Evolutionary conservation across 139 green algal species (phyloP), one percentile per base, ranked within the genome.

Genomic region (Chlorella vulgaris): DNA sequence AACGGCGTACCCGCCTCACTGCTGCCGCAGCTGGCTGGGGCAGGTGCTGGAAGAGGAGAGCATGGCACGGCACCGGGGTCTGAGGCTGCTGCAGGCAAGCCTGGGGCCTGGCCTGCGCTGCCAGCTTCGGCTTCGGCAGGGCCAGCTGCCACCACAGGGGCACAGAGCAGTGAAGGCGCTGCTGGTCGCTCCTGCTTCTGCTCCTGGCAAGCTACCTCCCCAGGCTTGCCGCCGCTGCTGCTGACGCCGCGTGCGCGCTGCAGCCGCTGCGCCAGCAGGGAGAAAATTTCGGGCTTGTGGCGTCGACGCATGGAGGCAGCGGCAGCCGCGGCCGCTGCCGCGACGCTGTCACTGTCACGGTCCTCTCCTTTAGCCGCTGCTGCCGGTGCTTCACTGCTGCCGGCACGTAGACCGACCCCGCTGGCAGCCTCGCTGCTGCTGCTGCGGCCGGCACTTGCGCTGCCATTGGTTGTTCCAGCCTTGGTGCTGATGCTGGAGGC

Each of bases 211-310:
- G n/a, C n/a, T n/a, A n/a, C n/a, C n/a, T n/a, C n/a, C n/a, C n/a
- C n/a, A n/a, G n/a, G n/a, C n/a, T n/a, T n/a, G 8, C 26, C 38
- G 3, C 10, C 47, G 31, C 24, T 31, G 28, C 28, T n/a, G 36
- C 19, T 28, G 55, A n/a, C n/a, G n/a, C n/a, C n/a, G n/a, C n/a
- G n/a, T n/a, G n/a, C n/a, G n/a, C n/a, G n/a, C n/a, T n/a, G n/a
- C n/a, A 73, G 61, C 28, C 61, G 76, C 76, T 81, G 61, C 8
- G 61, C 61, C 40, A 81, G 42, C 61, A 81, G 76, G 36, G 62
- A 81, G 40, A 42, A 29, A n/a, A 40, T 61, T 1, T 42, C 76
- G 7, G 42, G 5, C 18, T 35, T 61, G 61, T 81, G 76, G 40
- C 29, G 13, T 40, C 36, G 55, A 36, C 53, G 26, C 21, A 28